Evolutionary conservation across 2,329 filamentous ascomycete species (phyloP), one percentile per base, ranked within the genome.

Genomic region (Cladosporium sp.): DNA sequence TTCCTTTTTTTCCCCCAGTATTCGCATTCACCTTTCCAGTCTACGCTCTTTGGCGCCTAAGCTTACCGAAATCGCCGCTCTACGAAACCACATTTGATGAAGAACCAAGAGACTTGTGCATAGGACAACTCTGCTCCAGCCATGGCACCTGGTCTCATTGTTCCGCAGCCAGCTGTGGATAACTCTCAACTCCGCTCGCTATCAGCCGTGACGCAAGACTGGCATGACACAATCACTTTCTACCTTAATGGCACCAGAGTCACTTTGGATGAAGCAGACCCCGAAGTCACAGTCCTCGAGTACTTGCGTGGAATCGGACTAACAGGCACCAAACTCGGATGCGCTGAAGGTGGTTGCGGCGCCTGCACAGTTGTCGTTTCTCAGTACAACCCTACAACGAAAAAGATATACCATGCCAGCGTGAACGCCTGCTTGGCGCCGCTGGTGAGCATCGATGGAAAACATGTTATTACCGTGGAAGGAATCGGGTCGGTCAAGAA

Each of bases 391-490:
- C 90, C 90, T 1, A 95, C 89, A 3, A 96, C 91, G 5, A 88
- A 88, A 62, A 80, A 87, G 66, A 88, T 97, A 59, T 97, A 97
- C 65, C 92, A 98, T 75, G 93, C 93, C 51, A 94, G 88, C 48
- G 88, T 97, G 53, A 98, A 98, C 67, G 93, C 93, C 36, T 98
- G 93, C 67, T 76, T 98, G 46, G 92, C 93, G 9, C 93, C 93
- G 6, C 78, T 98, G 40, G 87, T 90, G 58, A 95, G 90, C 62
- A 80, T 97, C 38, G 93, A 97, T 67, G 93, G 93, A 38, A 98
- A 98, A 68, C 93, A 98, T 78, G 89, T 97, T 63, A 91, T 98
- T 65, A 98, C 93, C 3, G 85, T 98, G 35, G 93, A 98, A 70
- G 93, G 93, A 6, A 96, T 98, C 61, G 93, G 93, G 9, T 88